phyloP scores from a whole-genome alignment of 257 asterid genomes.

The Penstemon barbatus region DNA sequence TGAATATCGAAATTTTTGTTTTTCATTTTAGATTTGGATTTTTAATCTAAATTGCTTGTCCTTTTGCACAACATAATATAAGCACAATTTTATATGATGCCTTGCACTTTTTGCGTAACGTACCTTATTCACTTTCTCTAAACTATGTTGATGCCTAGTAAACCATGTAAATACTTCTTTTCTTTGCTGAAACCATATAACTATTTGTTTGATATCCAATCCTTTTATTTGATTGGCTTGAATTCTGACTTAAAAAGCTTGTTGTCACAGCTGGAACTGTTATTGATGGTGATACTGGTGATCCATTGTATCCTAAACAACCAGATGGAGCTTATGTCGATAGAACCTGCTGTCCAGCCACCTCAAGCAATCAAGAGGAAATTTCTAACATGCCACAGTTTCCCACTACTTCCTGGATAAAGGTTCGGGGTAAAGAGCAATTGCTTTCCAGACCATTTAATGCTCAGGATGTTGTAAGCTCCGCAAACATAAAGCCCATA shows the following conservation, averaged over 20 bases:
- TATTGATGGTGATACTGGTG: slow-evolving; percentile 43
- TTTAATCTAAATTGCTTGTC: slow-evolving; percentile 6
- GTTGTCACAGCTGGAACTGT: slow-evolving; percentile 42
- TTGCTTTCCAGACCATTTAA: slow-evolving; percentile 38
- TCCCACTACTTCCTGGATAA: slow-evolving; percentile 55
- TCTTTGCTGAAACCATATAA: too few species aligned
- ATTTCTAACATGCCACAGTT: slow-evolving; percentile 38
- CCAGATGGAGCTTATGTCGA: too few species aligned
- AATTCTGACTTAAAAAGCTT: not conserved
- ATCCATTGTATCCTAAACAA: too few species aligned
- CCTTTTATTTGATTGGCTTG: slow-evolving; percentile 12
- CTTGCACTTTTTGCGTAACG: not conserved
- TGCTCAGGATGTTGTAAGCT: too few species aligned
- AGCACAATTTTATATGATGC: too few species aligned
- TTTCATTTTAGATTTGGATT: too few species aligned
- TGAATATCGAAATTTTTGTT: too few species aligned
- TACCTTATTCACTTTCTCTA: slow-evolving; percentile 6
- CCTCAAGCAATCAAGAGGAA: slow-evolving; percentile 57
- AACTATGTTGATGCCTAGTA: slow-evolving; percentile 6
- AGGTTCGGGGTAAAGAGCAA: slow-evolving; percentile 55
- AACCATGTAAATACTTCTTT: not conserved
- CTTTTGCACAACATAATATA: not conserved
- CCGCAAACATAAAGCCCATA: too few species aligned
- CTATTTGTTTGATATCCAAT: not conserved
- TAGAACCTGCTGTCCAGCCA: slow-evolving; percentile 42